Percentiles rank a stretch among this genome's conserved stretches.
These are phyloP conservation scores for Hymenoscyphus fructigenus DNA, from an alignment of 2,329 filamentous ascomycete genomes.

Conservation along the genomic window DNA sequence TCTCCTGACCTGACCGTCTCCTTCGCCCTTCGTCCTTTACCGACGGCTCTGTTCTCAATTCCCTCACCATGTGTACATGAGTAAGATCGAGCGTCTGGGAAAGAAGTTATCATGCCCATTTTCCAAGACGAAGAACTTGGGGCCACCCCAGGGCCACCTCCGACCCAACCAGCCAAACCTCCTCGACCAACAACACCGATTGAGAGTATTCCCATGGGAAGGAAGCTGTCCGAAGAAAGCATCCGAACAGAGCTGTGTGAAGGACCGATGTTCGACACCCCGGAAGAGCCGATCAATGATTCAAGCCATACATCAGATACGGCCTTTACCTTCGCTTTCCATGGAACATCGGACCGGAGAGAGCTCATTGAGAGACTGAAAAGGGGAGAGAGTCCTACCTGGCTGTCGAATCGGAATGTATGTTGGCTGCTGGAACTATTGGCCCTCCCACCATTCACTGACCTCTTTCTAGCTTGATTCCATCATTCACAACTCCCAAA, in stretches of 20 bases:
- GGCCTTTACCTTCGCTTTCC: constrained; percentile 21
- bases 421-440: constrained; percentile 21
- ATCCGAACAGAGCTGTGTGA: constrained; percentile 62
- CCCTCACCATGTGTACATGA: constrained; percentile 27
- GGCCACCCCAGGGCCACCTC: constrained; percentile 28
- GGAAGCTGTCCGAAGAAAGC: constrained; percentile 57
- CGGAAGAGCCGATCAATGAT: constrained; percentile 17
- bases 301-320: constrained; percentile 19
- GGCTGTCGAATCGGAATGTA: constrained; percentile 66
- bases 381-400: constrained; percentile 71
- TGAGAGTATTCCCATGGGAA: constrained; percentile 27
- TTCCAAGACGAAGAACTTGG: constrained; percentile 52
- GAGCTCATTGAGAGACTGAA: constrained; percentile 86
- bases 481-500: constrained; percentile 30
- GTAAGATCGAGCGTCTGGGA: constrained; percentile 20
- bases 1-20: background rate
- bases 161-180: constrained; percentile 24
- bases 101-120: constrained; percentile 51
- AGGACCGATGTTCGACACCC: constrained; percentile 45
- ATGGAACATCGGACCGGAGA: constrained; percentile 56
- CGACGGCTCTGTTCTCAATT: constrained; percentile 15
- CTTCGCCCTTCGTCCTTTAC: constrained; percentile 16
- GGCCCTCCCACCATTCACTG: background rate
- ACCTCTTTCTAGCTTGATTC: constrained; percentile 30
- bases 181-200: constrained; percentile 23